These are phyloP conservation scores for Umbelopsis ramanniana DNA, from an alignment of 192 early-diverging fungal species.

Conservation along the genomic window DNA sequence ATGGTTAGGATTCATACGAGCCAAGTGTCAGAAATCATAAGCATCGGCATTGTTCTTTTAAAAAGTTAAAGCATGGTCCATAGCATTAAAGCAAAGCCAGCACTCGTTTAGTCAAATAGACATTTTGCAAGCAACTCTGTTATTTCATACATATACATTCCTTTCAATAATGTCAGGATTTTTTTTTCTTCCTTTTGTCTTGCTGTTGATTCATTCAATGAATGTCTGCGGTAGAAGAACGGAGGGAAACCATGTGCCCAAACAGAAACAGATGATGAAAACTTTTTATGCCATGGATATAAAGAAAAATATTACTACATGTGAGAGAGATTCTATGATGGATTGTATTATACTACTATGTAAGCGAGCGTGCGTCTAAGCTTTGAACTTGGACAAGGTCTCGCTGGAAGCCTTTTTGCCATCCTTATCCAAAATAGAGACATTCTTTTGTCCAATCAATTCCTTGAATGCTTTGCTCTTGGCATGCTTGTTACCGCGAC, in stretches of 20 bases:
- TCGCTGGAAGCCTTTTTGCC: constrained; percentile 36
- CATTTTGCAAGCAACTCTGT: not conserved
- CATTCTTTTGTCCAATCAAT: constrained; percentile 64
- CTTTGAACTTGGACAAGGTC: constrained; percentile 8
- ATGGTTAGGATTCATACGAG: constrained; percentile 40
- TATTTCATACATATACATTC: not conserved
- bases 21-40: constrained; percentile 25
- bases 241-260: not conserved
- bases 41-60: too few species aligned
- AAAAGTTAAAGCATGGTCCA: too few species aligned
- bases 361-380: not conserved
- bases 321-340: constrained; percentile 10
- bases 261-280: not conserved
- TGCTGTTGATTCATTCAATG: not conserved
- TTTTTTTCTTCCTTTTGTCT: not conserved
- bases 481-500: constrained; percentile 38
- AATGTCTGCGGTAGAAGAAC: not conserved
- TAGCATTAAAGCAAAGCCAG: not conserved
- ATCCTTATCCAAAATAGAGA: constrained; percentile 43
- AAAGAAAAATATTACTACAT: constrained; percentile 4
- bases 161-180: not conserved
- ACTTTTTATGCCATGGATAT: constrained; percentile 20
- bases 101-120: not conserved
- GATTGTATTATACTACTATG: not conserved
- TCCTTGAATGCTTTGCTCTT: constrained; percentile 67